Conservation (phyloP, 139 green algal species). For the Picochlorum sp. region DNA sequence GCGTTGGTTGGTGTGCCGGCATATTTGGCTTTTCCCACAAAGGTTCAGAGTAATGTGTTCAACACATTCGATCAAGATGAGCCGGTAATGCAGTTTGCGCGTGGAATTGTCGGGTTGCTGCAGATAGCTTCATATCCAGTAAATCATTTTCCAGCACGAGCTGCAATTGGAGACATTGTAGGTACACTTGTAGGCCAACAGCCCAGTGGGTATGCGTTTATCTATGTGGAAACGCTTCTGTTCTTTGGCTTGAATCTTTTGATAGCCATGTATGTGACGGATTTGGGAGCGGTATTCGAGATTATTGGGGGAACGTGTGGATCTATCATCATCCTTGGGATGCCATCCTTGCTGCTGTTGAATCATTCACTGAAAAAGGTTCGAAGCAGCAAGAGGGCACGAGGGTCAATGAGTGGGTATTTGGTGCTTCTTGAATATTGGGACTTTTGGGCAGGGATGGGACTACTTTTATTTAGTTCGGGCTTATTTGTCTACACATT, state of each 20-base stretch:
- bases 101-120: slow-evolving; percentile 39
- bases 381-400: background rate
- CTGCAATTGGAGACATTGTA: slow-evolving; percentile 17
- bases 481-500: background rate
- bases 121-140: slow-evolving; percentile 48
- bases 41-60: slow-evolving; percentile 49
- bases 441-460: background rate
- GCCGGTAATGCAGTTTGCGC: slow-evolving; percentile 25
- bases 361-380: background rate
- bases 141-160: slow-evolving; percentile 49
- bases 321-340: slow-evolving; percentile 50
- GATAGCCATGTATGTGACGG: slow-evolving; percentile 29
- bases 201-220: slow-evolving; percentile 6
- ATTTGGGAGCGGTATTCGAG: slow-evolving; percentile 50
- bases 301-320: slow-evolving; percentile 47
- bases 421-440: background rate
- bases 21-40: slow-evolving; percentile 49
- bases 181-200: slow-evolving; percentile 1
- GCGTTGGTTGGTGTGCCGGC: slow-evolving; percentile 29
- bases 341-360: slow-evolving; percentile 35
- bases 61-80: slow-evolving; percentile 34
- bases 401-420: background rate
- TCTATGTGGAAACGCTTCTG: slow-evolving; percentile 5
- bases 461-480: background rate
- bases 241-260: slow-evolving; percentile 28